Percentiles rank a stretch among this genome's conserved stretches.
These are phyloP conservation scores for Diospyros lotus DNA, from an alignment of 148 eudicot genomes.

Conservation along the genomic window DNA sequence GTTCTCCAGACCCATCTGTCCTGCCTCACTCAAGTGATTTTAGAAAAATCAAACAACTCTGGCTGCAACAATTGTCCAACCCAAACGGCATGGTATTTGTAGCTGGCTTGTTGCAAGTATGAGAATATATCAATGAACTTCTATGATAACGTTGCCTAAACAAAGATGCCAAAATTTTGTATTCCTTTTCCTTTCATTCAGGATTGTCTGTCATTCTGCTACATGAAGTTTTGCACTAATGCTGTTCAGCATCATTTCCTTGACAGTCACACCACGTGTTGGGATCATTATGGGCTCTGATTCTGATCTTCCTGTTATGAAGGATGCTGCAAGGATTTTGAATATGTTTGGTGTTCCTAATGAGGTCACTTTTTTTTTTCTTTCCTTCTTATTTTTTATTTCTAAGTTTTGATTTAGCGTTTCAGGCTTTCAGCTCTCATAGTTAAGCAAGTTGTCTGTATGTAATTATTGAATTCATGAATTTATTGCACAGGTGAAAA, in stretches of 20 bases:
- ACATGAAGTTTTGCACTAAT: background rate
- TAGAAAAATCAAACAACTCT: no score
- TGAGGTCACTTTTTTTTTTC: slow-evolving; percentile 42
- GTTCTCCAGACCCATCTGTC: no score
- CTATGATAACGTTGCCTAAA: no score
- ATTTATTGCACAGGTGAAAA: slow-evolving; percentile 32
- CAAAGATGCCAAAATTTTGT: no score
- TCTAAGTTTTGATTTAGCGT: background rate
- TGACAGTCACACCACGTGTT: slow-evolving; percentile 58
- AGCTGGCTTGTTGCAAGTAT: no score
- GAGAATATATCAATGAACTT: no score
- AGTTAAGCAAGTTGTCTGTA: background rate
- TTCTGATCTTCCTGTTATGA: slow-evolving; percentile 71
- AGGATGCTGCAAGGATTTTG: background rate
- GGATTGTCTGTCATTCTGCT: background rate
- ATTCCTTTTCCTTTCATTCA: background rate
- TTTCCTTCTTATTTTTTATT: background rate
- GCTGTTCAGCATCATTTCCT: slow-evolving; percentile 4
- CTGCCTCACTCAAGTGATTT: no score
- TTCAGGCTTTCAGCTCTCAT: background rate
- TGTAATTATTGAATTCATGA: background rate
- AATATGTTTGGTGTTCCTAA: slow-evolving; percentile 50
- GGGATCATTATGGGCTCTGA: slow-evolving; percentile 98
- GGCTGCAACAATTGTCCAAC: no score
- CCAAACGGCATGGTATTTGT: no score